A percentile compares a stretch with the other conserved stretches of the same genome.
These are phyloP conservation scores for Pleurozium schreberi DNA, from an alignment of 225 moss, liverwort and hornwort genomes.

Conservation along the genomic window DNA sequence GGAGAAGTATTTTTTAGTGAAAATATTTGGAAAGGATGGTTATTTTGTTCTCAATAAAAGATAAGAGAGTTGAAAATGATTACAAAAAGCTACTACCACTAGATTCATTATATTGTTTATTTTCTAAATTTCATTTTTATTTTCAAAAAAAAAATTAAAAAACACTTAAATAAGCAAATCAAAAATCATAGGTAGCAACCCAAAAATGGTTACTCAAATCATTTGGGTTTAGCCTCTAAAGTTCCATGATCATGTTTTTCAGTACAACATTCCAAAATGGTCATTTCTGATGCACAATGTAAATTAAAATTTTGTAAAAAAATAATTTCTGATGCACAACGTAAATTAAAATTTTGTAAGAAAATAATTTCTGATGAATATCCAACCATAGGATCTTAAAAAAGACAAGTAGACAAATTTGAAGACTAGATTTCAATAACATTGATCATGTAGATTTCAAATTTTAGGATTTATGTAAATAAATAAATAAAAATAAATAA, in stretches of 20 bases:
- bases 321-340: neutral
- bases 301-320: neutral
- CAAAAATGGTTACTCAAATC: neutral
- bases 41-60: neutral
- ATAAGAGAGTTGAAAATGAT: neutral
- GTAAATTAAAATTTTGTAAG: neutral
- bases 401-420: neutral
- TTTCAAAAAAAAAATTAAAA: no score
- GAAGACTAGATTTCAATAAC: neutral
- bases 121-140: neutral
- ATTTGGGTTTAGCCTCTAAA: accelerated
- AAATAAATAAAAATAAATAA: neutral
- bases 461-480: neutral
- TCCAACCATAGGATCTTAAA: neutral
- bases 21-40: neutral
- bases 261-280: neutral
- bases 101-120: neutral
- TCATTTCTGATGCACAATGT: neutral
- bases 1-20: neutral
- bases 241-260: neutral
- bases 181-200: accelerated
- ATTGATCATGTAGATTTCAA: neutral
- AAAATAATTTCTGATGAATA: neutral
- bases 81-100: neutral
- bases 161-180: accelerated